Base-by-base conservation (phyloP, 2,329 filamentous ascomycete species). In the Triangularia verruculosa region DNA sequence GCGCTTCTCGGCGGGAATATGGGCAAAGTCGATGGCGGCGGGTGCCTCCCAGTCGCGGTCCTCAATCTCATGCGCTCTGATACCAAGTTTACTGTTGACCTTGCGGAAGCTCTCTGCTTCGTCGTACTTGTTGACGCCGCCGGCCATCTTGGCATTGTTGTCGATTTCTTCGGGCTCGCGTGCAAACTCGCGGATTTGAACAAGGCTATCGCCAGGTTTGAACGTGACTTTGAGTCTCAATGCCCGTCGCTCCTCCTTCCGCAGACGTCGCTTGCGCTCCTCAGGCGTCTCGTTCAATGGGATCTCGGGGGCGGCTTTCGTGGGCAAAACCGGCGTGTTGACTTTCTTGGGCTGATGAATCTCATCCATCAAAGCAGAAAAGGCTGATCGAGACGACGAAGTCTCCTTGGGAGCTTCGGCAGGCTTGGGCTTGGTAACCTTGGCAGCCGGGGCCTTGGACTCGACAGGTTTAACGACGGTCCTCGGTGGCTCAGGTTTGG, bases 31-130 rank as follows among this genome's bases (percentile, higher is more conserved):
- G 12, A 82, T 76, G 1, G 74, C 68, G 13, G 75, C 73, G 1
- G 83, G 83, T 22, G 80, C 78, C 47, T 78, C 72, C 82, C 86
- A 85, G 58, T 84, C 77, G 60, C 80, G 78, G 62, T 67, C 66
- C 22, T 63, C 64, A 12, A 68, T 57, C 13, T 68, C 66, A 4
- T 47, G 1, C 2, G 59, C 39, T 20, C 57, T 64, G 47, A 67
- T 63, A 84, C 80, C 4, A 61, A 86, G 83, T 24, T 85, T 83
- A 0, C 82, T 78, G 0, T 89, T 77, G 54, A 82, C 79, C 67
- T 82, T 80, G 70, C 87, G 88, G 59, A 88, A 77, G 69, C 89
- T 86, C 79, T 89, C 87, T 57, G 90, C 89, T 71, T 91, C 91
- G 57, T 87, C 86, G 70, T 91, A 88, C 72, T 93, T 90, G 28